Percentiles rank a stretch among this genome's conserved stretches.
phyloP scores from a whole-genome alignment of 345 rosid genomes.

The Gynandropsis gynandra region DNA sequence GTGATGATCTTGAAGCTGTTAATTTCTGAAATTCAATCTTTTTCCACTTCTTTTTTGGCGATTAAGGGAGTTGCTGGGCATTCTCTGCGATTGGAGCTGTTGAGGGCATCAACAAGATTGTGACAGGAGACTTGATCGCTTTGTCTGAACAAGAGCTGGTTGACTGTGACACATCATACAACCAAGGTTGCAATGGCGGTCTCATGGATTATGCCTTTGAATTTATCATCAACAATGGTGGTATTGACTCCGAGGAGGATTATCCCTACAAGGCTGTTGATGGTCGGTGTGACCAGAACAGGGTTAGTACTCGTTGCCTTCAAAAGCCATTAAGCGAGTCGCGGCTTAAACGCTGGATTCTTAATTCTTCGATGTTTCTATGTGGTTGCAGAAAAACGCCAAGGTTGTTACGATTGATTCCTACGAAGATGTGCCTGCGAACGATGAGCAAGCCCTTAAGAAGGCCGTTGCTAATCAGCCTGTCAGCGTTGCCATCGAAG shows the following conservation, averaged over 20 bases:
- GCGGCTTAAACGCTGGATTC: not conserved
- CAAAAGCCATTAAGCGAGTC: not conserved
- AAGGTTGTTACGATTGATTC: conserved; percentile 60
- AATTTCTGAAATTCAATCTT: conserved; percentile 5
- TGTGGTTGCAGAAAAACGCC: conserved; percentile 66
- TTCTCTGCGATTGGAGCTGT: conserved; percentile 83
- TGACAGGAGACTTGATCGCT: conserved; percentile 60
- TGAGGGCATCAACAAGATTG: conserved; percentile 87
- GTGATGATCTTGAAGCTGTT: not conserved
- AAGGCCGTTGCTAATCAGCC: conserved; percentile 86
- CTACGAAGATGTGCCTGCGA: conserved; percentile 70
- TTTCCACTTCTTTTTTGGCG: not conserved
- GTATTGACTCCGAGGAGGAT: conserved; percentile 74
- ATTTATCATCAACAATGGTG: conserved; percentile 84
- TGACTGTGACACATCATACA: conserved; percentile 69
- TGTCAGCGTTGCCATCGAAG: conserved; percentile 76
- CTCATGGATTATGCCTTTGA: conserved; percentile 89
- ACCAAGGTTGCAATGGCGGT: conserved; percentile 90
- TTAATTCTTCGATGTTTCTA: not conserved
- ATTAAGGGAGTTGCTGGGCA: conserved; percentile 97
- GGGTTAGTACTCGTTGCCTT: conserved; percentile 38
- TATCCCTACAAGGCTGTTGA: conserved; percentile 68
- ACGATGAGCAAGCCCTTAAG: conserved; percentile 54
- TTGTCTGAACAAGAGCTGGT: conserved; percentile 93
- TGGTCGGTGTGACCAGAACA: conserved; percentile 51